Evolutionary conservation across 495 filamentous ascomycete species (phyloP).

Genomic region (Amniculicola lignicola): DNA sequence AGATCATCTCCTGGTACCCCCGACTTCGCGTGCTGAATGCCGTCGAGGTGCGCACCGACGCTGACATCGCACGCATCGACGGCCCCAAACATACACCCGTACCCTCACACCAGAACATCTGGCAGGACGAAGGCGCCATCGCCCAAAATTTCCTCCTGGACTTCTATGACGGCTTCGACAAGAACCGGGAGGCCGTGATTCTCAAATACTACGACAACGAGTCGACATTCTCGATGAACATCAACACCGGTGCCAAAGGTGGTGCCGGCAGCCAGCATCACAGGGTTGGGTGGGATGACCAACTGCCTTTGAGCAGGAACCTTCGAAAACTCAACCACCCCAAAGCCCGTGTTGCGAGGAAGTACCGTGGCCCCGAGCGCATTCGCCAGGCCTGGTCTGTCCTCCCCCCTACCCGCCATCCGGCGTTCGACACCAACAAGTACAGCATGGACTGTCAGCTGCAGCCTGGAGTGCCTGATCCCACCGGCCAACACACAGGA

Average conservation of each 20-base stretch:
- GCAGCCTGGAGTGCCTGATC: conserved; percentile 68
- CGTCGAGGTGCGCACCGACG: conserved; percentile 63
- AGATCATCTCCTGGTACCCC: conserved; percentile 80
- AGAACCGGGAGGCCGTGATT: conserved; percentile 59
- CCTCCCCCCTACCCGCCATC: conserved; percentile 74
- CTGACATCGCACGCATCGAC: conserved; percentile 53
- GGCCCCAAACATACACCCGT: conserved; percentile 53
- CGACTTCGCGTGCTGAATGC: conserved; percentile 69
- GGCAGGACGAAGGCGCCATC: conserved; percentile 72
- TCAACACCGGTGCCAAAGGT: conserved; percentile 63
- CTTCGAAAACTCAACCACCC: conserved; percentile 64
- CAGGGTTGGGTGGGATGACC: conserved; percentile 60
- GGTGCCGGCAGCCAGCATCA: conserved; percentile 42
- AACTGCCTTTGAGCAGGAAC: conserved; percentile 79
- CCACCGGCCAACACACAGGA: conserved; percentile 58
- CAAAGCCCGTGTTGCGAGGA: conserved; percentile 58
- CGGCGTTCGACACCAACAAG: conserved; percentile 58
- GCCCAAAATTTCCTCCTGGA: conserved; percentile 69
- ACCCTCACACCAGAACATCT: conserved; percentile 64
- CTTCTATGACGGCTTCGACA: conserved; percentile 75
- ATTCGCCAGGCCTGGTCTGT: conserved; percentile 65
- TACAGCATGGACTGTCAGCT: conserved; percentile 83
- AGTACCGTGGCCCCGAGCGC: conserved; percentile 60
- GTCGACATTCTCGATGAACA: conserved; percentile 73
- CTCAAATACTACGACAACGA: conserved; percentile 70